phyloP scores from a whole-genome alignment of 257 asterid genomes.

The Misopates orontium region DNA sequence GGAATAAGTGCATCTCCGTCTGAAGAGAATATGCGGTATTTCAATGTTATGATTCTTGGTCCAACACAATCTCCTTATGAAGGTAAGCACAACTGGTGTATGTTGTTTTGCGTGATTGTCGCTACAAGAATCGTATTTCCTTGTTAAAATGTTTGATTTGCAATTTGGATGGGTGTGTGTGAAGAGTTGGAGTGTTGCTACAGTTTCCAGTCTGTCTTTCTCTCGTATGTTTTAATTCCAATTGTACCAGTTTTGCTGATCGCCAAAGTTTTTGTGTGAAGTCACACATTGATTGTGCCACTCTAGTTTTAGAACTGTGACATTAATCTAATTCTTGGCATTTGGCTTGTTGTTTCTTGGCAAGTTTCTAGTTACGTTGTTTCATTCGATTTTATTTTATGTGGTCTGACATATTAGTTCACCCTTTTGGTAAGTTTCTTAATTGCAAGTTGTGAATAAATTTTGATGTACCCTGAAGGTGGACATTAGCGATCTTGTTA shows the following conservation, averaged over 20 bases:
- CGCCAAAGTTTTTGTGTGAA: slow-evolving; percentile 10
- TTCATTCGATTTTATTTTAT: not conserved
- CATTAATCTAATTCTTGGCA: not conserved
- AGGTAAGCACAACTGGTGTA: slow-evolving; percentile 38
- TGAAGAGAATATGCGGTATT: slow-evolving; percentile 85
- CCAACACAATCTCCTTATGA: slow-evolving; percentile 89
- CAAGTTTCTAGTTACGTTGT: not conserved
- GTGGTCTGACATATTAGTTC: not conserved
- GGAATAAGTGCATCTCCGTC: slow-evolving; percentile 92
- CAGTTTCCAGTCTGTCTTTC: too few species aligned
- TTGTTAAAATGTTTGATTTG: not conserved
- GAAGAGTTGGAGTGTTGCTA: too few species aligned
- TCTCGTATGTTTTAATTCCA: too few species aligned
- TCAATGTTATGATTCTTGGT: slow-evolving; percentile 88
- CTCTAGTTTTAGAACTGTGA: not conserved
- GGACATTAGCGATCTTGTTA: too few species aligned
- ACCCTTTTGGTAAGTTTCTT: too few species aligned
- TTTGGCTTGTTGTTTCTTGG: not conserved
- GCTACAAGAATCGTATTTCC: slow-evolving; percentile 1
- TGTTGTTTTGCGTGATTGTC: not conserved
- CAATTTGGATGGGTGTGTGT: too few species aligned
- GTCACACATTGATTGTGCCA: not conserved
- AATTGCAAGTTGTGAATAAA: too few species aligned
- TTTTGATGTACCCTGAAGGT: too few species aligned
- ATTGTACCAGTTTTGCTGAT: not conserved